Evolutionary conservation across 2,329 filamentous ascomycete species (phyloP).

Genomic region (Penicillium sclerotigenum): DNA sequence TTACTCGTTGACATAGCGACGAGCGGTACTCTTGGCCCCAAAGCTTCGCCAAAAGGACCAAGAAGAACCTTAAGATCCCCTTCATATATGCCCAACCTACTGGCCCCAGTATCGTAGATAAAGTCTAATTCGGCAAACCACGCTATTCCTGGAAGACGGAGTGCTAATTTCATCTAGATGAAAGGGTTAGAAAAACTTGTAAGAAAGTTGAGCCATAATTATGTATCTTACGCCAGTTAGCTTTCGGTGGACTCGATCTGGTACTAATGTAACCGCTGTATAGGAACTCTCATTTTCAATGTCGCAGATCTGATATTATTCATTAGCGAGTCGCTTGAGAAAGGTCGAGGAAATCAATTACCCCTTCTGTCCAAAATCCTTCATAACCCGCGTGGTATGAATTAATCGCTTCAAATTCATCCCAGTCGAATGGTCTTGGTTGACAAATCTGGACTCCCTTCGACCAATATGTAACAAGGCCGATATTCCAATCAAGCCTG

Average conservation of each 20-base stretch:
- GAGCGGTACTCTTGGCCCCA: neutral
- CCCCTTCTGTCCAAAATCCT: slow-evolving; percentile 5
- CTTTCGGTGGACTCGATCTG: accelerated
- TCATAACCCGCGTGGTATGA: neutral
- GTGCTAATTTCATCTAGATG: neutral
- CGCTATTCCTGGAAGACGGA: neutral
- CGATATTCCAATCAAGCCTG: neutral
- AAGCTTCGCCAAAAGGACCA: neutral
- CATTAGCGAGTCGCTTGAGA: neutral
- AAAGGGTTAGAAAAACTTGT: neutral
- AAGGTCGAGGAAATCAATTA: neutral
- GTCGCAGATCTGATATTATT: neutral
- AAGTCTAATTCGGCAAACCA: slow-evolving; percentile 1
- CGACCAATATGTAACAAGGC: slow-evolving; percentile 2
- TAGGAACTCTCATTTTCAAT: neutral
- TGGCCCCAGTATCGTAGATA: neutral
- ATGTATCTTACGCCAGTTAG: neutral
- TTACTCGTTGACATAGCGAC: neutral
- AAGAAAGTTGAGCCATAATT: neutral
- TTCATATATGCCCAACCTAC: neutral
- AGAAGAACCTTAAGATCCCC: neutral
- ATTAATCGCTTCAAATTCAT: slow-evolving; percentile 2
- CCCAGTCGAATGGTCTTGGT: slow-evolving; percentile 5
- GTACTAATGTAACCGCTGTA: neutral
- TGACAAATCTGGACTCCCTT: neutral